Conservation (phyloP, 2,329 filamentous ascomycete species). For the Cyanodermella asteris region DNA sequence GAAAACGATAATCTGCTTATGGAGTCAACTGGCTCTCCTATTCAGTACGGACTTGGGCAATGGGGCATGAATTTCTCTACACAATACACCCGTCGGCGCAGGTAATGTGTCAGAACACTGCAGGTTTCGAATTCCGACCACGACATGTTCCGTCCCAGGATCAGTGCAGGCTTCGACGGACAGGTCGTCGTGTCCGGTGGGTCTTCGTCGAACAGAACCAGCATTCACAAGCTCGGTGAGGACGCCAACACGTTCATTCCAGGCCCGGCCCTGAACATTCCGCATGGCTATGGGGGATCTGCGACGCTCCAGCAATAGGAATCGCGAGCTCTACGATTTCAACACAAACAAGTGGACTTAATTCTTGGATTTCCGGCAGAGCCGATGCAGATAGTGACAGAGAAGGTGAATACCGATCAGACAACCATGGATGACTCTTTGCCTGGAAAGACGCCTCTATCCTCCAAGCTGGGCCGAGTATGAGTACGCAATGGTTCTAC, state of each 20-base stretch:
- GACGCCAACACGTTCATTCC: neutral
- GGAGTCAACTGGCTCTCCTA: too few relatives aligned
- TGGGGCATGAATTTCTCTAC: too few relatives aligned
- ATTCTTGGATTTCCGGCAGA: slow-evolving; percentile 22
- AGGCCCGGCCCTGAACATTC: slow-evolving; percentile 19
- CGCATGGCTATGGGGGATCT: slow-evolving; percentile 31
- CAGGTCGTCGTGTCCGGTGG: slow-evolving; percentile 33
- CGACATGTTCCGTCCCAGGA: slow-evolving; percentile 7
- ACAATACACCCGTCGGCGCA: too few relatives aligned
- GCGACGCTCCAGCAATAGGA: slow-evolving; percentile 27
- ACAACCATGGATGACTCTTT: slow-evolving; percentile 35
- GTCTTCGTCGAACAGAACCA: slow-evolving; percentile 25
- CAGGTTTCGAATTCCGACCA: slow-evolving; percentile 5
- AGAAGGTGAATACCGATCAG: slow-evolving; percentile 21
- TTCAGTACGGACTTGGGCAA: too few relatives aligned
- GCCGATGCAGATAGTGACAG: slow-evolving; percentile 29
- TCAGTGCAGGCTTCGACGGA: slow-evolving; percentile 22
- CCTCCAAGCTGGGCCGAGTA: slow-evolving; percentile 34
- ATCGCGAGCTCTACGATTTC: slow-evolving; percentile 33
- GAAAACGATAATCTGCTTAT: too few relatives aligned
- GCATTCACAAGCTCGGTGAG: slow-evolving; percentile 20
- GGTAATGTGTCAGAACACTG: too few relatives aligned
- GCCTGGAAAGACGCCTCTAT: slow-evolving; percentile 24
- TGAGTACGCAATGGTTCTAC: slow-evolving; percentile 37
- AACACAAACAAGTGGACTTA: slow-evolving; percentile 23